Evolutionary conservation across 1,284 basidiomycete genomes (phyloP).

Genomic region (Tilletia setariae): DNA sequence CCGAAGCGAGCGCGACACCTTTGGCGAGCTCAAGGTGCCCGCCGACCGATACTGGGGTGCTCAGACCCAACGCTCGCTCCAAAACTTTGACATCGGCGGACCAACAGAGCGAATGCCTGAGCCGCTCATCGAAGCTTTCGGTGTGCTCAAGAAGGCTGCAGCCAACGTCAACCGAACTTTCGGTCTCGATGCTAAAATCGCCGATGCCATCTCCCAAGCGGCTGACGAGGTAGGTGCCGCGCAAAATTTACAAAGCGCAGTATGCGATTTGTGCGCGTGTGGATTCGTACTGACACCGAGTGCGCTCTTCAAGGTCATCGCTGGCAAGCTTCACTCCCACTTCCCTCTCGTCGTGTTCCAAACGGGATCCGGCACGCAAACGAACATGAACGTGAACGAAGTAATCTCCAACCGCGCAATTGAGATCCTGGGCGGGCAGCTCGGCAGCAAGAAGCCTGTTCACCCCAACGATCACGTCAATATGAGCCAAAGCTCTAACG

Average conservation of each 20-base stretch:
- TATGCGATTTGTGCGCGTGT: too few relatives aligned
- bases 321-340: constrained; percentile 76
- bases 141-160: constrained; percentile 95
- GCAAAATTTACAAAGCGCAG: constrained; percentile 40
- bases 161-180: constrained; percentile 85
- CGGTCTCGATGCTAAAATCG: constrained; percentile 85
- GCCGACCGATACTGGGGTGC: constrained; percentile 97
- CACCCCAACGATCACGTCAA: constrained; percentile 99
- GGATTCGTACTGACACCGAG: constrained; percentile 52
- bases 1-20: constrained; percentile 65
- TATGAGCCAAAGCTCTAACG: constrained; percentile 98
- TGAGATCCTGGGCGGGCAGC: constrained; percentile 88
- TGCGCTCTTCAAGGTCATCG: constrained; percentile 70
- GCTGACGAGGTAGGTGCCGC: constrained; percentile 68
- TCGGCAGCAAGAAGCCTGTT: constrained; percentile 94
- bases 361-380: constrained; percentile 97
- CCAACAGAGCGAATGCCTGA: constrained; percentile 85
- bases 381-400: constrained; percentile 99
- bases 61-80: constrained; percentile 93
- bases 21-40: constrained; percentile 88
- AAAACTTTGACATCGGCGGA: constrained; percentile 99
- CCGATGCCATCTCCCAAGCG: constrained; percentile 83
- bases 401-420: constrained; percentile 99
- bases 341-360: constrained; percentile 99
- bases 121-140: constrained; percentile 95